Conservation (phyloP, 1,284 basidiomycete genomes). For the Fomitopsis betulina region DNA sequence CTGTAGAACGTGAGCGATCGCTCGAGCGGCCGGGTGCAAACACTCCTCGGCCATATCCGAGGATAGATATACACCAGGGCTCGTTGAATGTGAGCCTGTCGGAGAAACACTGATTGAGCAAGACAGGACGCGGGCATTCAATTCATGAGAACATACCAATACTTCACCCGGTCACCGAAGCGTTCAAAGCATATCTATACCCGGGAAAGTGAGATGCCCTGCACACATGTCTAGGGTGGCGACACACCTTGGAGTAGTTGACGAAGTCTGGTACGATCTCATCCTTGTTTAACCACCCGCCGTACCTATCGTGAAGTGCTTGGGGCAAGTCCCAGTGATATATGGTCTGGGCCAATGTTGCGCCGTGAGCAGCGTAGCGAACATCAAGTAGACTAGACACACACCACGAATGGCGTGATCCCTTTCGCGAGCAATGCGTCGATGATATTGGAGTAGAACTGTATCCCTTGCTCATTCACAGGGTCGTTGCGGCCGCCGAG, state of each 20-base stretch:
- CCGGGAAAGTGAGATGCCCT: not conserved
- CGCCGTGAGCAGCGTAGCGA: slow-evolving; percentile 3
- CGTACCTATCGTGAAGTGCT: slow-evolving; percentile 64
- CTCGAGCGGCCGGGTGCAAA: slow-evolving; percentile 69
- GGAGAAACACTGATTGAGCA: not conserved
- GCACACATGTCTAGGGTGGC: not conserved
- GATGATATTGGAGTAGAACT: slow-evolving; percentile 65
- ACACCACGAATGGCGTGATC: slow-evolving; percentile 66
- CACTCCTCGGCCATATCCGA: slow-evolving; percentile 62
- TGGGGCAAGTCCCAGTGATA: slow-evolving; percentile 81
- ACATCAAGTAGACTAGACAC: slow-evolving; percentile 13
- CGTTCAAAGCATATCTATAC: slow-evolving; percentile 60
- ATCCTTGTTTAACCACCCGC: slow-evolving; percentile 66
- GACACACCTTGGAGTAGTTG: slow-evolving; percentile 53
- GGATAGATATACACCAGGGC: slow-evolving; percentile 68
- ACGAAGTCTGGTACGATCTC: slow-evolving; percentile 61
- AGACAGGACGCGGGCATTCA: not conserved
- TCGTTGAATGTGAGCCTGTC: slow-evolving; percentile 68
- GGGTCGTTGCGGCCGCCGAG: slow-evolving; percentile 65
- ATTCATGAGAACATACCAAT: slow-evolving; percentile 45
- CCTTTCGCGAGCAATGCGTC: slow-evolving; percentile 59
- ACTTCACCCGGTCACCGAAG: slow-evolving; percentile 72
- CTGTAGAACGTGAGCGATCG: slow-evolving; percentile 46
- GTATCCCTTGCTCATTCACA: slow-evolving; percentile 64
- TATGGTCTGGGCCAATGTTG: slow-evolving; percentile 44